These are phyloP conservation scores for Moesziomyces aphidis DNA, from an alignment of 1,284 basidiomycete species.

Conservation along the genomic window DNA sequence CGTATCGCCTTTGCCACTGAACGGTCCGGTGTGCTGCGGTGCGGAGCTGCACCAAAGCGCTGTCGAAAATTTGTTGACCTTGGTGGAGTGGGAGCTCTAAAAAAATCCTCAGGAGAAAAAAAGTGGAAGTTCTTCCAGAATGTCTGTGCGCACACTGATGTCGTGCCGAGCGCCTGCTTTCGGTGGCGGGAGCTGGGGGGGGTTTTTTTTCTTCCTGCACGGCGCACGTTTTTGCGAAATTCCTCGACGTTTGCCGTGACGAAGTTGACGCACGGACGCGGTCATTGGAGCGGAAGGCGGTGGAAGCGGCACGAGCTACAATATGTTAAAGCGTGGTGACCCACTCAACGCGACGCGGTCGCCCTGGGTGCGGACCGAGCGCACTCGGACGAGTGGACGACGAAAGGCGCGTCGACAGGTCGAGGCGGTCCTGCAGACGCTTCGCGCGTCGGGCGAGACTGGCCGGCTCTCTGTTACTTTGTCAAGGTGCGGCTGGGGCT, in stretches of 20 bases:
- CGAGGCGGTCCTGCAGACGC: not conserved
- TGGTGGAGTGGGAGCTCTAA: slow-evolving; percentile 15
- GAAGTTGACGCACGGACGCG: not conserved
- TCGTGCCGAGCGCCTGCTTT: not conserved
- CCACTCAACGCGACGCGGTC: slow-evolving; percentile 13
- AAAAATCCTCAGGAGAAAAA: slow-evolving; percentile 8
- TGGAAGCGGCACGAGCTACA: not conserved
- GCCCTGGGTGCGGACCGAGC: not conserved
- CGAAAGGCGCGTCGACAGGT: not conserved
- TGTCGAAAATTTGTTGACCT: not conserved
- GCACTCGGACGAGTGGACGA: not conserved
- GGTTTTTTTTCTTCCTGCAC: no score
- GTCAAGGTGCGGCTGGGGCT: no score
- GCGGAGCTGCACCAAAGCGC: not conserved
- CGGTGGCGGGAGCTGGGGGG: no score
- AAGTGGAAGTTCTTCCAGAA: slow-evolving; percentile 33
- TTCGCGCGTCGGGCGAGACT: not conserved
- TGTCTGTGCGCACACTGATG: slow-evolving; percentile 19
- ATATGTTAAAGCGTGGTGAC: not conserved
- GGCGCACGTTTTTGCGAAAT: no score
- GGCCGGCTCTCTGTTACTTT: not conserved
- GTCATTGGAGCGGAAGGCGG: not conserved
- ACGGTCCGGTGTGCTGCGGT: no score
- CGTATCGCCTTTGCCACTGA: not conserved
- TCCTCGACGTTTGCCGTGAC: no score